Evolutionary conservation across 2,329 filamentous ascomycete species (phyloP).

Genomic region (Diaporthe longicolla): DNA sequence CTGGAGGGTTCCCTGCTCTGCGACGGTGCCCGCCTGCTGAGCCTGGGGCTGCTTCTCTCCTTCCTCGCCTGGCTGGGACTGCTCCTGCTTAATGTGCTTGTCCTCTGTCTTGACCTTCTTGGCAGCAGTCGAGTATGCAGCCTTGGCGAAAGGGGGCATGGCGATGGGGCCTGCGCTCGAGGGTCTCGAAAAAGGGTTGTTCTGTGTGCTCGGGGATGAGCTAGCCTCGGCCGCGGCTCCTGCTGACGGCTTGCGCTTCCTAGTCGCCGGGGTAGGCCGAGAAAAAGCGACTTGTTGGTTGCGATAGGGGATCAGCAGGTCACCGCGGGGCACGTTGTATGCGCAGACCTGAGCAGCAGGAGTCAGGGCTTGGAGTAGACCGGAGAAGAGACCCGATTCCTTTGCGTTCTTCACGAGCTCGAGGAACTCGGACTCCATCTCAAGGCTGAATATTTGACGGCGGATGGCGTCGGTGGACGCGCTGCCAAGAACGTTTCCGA

Average conservation of each 20-base stretch:
- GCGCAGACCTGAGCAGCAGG: background rate
- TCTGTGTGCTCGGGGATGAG: background rate
- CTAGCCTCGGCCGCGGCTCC: background rate
- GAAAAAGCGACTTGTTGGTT: background rate
- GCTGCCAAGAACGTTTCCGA: constrained; percentile 15
- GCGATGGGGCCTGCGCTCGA: background rate
- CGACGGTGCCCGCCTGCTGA: background rate
- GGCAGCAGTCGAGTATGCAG: background rate
- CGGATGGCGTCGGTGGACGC: background rate
- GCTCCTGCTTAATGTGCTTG: background rate
- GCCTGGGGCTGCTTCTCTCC: background rate
- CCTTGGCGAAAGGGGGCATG: background rate
- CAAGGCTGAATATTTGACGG: background rate
- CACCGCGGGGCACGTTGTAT: background rate
- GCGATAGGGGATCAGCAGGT: background rate
- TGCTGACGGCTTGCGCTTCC: background rate
- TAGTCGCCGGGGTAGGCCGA: background rate
- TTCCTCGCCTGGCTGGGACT: background rate
- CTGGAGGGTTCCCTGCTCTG: too few relatives aligned
- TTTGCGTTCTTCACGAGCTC: background rate
- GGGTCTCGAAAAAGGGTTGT: constrained; percentile 19
- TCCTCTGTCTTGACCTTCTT: background rate
- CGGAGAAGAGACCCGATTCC: background rate
- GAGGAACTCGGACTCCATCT: background rate
- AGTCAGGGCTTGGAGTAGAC: background rate